Evolutionary conservation across 371 early-diverging fungal species (phyloP).

Genomic region (Saksenaea vasiformis): DNA sequence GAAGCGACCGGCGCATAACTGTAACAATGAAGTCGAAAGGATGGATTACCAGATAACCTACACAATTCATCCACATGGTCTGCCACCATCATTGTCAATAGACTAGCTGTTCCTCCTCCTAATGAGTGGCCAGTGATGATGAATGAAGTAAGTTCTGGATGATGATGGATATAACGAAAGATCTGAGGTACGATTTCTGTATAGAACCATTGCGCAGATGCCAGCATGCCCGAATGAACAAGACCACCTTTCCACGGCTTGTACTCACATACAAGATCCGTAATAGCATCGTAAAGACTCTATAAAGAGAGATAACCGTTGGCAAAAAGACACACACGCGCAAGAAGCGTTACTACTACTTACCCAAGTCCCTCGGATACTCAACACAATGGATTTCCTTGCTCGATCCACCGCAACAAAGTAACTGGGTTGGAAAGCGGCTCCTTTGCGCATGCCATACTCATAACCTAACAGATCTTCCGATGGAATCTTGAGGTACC

Average conservation of each 20-base stretch:
- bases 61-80: conserved; percentile 57
- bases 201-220: conserved; percentile 81
- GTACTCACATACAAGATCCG: conserved; percentile 84
- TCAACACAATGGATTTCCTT: conserved; percentile 69
- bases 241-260: conserved; percentile 83
- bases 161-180: conserved; percentile 37
- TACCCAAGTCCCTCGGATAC: conserved; percentile 88
- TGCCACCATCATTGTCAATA: conserved; percentile 75
- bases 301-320: no score
- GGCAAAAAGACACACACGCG: background rate
- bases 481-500: conserved; percentile 65
- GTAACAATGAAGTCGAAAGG: conserved; percentile 38
- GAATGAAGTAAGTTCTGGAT: conserved; percentile 15
- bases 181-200: conserved; percentile 72
- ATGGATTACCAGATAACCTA: conserved; percentile 32
- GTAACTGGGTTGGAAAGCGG: conserved; percentile 81
- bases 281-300: conserved; percentile 71
- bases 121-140: conserved; percentile 50
- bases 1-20: conserved; percentile 59
- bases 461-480: conserved; percentile 81
- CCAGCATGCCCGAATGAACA: conserved; percentile 81
- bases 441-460: conserved; percentile 64
- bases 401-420: conserved; percentile 74
- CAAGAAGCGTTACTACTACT: background rate
- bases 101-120: conserved; percentile 74